A percentile compares a stretch with the other conserved stretches of the same genome.
Conservation (phyloP, 148 eudicot species). For the Bassia scoparia region DNA sequence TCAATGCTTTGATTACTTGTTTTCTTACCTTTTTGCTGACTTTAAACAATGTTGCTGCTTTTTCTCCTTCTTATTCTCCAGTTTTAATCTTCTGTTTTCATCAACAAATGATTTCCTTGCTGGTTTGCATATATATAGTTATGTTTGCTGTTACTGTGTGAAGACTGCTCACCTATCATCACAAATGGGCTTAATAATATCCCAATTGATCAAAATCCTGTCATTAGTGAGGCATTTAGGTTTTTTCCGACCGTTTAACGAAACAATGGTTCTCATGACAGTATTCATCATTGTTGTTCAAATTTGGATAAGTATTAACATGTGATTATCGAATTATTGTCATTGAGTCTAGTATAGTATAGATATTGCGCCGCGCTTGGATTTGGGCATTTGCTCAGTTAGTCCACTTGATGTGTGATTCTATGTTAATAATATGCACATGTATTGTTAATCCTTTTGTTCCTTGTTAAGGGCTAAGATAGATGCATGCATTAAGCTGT, state of each 20-base stretch:
- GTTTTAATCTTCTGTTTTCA: neutral
- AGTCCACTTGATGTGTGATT: slow-evolving; percentile 7
- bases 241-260: no score
- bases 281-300: no score
- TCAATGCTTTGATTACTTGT: slow-evolving; percentile 29
- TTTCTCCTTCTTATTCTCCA: slow-evolving; percentile 2
- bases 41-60: neutral
- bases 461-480: neutral
- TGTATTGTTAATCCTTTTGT: slow-evolving; percentile 14
- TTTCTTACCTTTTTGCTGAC: slow-evolving; percentile 8
- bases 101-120: neutral
- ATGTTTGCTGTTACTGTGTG: no score
- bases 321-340: slow-evolving; percentile 12
- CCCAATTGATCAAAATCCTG: no score
- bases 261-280: no score
- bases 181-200: no score
- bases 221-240: no score
- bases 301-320: neutral
- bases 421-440: neutral
- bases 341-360: slow-evolving; percentile 2
- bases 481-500: slow-evolving; percentile 16
- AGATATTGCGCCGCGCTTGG: slow-evolving; percentile 4
- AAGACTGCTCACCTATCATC: no score
- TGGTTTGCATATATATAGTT: no score
- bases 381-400: slow-evolving; percentile 10